These are phyloP conservation scores for Mucor plumbeus DNA, from an alignment of 371 early-diverging fungal genomes.

Conservation along the genomic window DNA sequence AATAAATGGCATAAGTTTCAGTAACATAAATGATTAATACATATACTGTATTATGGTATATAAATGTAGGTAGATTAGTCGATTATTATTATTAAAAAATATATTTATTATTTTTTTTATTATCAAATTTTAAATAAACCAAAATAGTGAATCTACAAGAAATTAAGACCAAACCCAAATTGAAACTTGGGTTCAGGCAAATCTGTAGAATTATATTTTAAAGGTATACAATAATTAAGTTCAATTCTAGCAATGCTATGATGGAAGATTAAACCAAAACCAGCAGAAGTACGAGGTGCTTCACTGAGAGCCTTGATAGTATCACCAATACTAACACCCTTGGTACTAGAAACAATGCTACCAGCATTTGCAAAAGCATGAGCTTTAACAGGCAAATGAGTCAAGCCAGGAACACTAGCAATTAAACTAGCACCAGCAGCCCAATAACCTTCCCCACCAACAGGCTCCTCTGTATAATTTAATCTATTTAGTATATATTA, in stretches of 20 bases:
- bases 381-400: slow-evolving; percentile 67
- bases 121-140: not conserved
- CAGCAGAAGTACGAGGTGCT: slow-evolving; percentile 70
- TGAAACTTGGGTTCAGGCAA: slow-evolving; percentile 75
- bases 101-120: not conserved
- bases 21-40: not conserved
- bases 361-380: slow-evolving; percentile 93
- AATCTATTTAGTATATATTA: not conserved
- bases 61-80: not conserved
- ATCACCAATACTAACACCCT: slow-evolving; percentile 23
- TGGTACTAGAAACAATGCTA: slow-evolving; percentile 50
- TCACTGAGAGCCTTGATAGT: slow-evolving; percentile 46
- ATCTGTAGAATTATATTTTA: slow-evolving; percentile 65
- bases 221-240: slow-evolving; percentile 52
- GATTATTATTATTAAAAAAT: not conserved
- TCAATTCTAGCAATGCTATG: slow-evolving; percentile 71
- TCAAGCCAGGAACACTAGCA: slow-evolving; percentile 76
- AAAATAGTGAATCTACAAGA: slow-evolving; percentile 57
- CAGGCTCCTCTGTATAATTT: slow-evolving; percentile 67
- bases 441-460: slow-evolving; percentile 90
- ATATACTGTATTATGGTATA: not conserved
- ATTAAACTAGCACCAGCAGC: slow-evolving; percentile 83
- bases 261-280: slow-evolving; percentile 82
- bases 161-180: slow-evolving; percentile 87
- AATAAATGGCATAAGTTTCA: too few species aligned